Evolutionary conservation across 306 rosid genomes (phyloP).

Genomic region (Albizia julibrissin): DNA sequence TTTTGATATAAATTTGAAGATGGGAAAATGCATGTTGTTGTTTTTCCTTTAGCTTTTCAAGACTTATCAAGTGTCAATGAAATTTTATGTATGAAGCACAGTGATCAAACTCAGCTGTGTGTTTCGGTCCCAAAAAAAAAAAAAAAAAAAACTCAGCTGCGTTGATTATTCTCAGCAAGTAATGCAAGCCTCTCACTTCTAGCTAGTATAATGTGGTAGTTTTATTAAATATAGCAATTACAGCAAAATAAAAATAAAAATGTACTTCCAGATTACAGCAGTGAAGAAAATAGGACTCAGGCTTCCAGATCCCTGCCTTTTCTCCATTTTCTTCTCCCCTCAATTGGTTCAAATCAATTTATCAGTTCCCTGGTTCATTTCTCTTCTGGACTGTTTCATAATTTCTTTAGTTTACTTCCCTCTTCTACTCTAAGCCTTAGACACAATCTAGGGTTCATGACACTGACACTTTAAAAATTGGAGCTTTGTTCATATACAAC

Average conservation of each 20-base stretch:
- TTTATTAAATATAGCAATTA: not conserved
- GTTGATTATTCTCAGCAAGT: not conserved
- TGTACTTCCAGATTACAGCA: not conserved
- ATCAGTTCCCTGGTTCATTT: not conserved
- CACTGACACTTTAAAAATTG: not conserved
- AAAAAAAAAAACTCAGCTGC: no score
- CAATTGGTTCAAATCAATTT: not conserved
- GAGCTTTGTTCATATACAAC: not conserved
- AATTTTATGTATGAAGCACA: not conserved
- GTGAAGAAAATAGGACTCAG: not conserved
- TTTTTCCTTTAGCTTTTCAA: constrained; percentile 13
- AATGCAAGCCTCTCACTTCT: not conserved
- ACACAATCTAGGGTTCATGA: not conserved
- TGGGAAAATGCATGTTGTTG: not conserved
- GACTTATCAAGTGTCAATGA: constrained; percentile 1
- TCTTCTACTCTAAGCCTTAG: not conserved
- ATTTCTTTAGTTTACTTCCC: not conserved
- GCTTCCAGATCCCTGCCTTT: not conserved
- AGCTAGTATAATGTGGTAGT: not conserved
- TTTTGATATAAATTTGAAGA: not conserved
- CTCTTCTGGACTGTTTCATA: not conserved
- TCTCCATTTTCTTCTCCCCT: not conserved
- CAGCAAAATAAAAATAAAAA: not conserved
- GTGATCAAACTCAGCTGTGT: not conserved
- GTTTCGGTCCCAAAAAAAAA: not conserved